Percentiles rank a stretch among this genome's conserved stretches.
These are phyloP conservation scores for Leccinum ochraceum DNA, from an alignment of 768 basidiomycete genomes.

Conservation along the genomic window DNA sequence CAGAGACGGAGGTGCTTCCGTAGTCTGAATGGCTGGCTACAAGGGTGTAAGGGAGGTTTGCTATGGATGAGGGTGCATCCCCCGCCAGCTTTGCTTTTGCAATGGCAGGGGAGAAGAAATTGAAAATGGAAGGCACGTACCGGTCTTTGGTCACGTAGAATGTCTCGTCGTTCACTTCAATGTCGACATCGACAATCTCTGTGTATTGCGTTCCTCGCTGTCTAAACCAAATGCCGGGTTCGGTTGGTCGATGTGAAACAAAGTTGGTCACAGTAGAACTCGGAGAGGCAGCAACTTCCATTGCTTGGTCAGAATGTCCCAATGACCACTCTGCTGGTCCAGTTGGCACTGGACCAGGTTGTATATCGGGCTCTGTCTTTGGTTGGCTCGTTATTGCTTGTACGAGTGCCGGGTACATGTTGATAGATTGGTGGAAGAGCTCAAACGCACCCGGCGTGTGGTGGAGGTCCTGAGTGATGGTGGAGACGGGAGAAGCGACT, in stretches of 20 bases:
- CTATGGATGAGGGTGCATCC: neutral
- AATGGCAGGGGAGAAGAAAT: neutral
- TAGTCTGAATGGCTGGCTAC: slow-evolving; percentile 14
- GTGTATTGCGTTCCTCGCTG: slow-evolving; percentile 20
- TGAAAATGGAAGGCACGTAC: slow-evolving; percentile 13
- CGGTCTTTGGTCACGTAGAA: slow-evolving; percentile 19
- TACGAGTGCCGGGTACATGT: slow-evolving; percentile 10
- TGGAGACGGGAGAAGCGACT: slow-evolving; percentile 8
- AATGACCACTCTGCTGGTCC: slow-evolving; percentile 2
- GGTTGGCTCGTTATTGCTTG: neutral
- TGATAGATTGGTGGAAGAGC: slow-evolving; percentile 1
- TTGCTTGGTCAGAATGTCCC: neutral
- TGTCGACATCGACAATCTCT: slow-evolving; percentile 25
- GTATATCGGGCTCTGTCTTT: slow-evolving; percentile 1
- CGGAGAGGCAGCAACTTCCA: neutral
- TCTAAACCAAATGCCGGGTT: slow-evolving; percentile 31
- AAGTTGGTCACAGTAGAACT: neutral
- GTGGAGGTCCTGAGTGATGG: neutral
- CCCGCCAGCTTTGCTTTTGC: neutral
- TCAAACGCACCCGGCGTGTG: slow-evolving; percentile 2
- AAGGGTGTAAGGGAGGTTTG: neutral
- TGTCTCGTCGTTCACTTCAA: slow-evolving; percentile 24
- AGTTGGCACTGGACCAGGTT: neutral
- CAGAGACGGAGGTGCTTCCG: slow-evolving; percentile 24
- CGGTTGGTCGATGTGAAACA: slow-evolving; percentile 17